These are phyloP conservation scores for Wickerhamiella occidentalis DNA, from an alignment of 805 yeast species.

Conservation along the genomic window DNA sequence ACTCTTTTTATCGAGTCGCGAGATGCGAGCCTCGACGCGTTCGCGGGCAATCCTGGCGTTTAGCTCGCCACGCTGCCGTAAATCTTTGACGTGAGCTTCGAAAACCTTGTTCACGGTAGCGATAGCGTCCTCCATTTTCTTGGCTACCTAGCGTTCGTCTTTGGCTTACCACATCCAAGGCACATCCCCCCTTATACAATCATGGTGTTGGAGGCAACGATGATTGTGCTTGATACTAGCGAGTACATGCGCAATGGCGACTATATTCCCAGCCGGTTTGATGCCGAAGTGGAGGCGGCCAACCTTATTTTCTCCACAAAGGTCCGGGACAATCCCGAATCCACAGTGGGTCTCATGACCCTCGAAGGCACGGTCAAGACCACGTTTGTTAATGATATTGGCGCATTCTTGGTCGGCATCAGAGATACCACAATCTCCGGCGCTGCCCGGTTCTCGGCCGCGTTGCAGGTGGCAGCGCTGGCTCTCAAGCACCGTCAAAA, in stretches of 20 bases:
- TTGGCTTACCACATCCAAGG: background rate
- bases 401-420: constrained; percentile 70
- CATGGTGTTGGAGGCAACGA: constrained; percentile 94
- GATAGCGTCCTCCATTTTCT: constrained; percentile 5
- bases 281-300: constrained; percentile 84
- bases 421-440: constrained; percentile 69
- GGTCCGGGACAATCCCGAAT: constrained; percentile 82
- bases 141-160: background rate
- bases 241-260: constrained; percentile 96
- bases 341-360: constrained; percentile 81
- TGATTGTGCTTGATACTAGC: constrained; percentile 89
- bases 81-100: background rate
- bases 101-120: background rate
- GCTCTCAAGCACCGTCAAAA: constrained; percentile 95
- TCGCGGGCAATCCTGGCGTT: constrained; percentile 1
- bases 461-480: constrained; percentile 84
- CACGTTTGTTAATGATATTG: constrained; percentile 77
- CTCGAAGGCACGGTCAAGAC: constrained; percentile 86
- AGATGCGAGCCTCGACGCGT: constrained; percentile 2
- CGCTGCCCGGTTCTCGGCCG: constrained; percentile 54
- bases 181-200: background rate
- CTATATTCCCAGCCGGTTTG: constrained; percentile 74
- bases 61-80: background rate
- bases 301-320: constrained; percentile 78
- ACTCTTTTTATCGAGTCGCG: background rate